A percentile compares a stretch with the other conserved stretches of the same genome.
Conservation (phyloP, 106 monocot species). For the Agapanthus africanus region DNA sequence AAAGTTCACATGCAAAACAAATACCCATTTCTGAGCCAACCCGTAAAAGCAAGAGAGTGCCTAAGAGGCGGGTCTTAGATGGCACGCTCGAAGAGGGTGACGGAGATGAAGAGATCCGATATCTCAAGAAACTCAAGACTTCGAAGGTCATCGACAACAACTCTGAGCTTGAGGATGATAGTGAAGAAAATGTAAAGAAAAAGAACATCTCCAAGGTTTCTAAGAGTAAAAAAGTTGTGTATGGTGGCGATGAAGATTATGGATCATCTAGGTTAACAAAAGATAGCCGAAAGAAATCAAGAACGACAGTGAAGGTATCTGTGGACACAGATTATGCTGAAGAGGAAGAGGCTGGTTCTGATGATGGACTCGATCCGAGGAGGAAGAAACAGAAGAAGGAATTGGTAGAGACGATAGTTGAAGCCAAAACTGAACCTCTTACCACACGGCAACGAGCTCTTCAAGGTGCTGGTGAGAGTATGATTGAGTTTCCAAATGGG, state of each 20-base stretch:
- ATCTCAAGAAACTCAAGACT: constrained; percentile 40
- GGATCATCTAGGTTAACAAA: constrained; percentile 13
- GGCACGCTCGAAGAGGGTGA: constrained; percentile 34
- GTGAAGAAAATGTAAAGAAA: constrained; percentile 24
- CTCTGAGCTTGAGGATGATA: constrained; percentile 25
- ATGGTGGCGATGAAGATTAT: constrained; percentile 43
- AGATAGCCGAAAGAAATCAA: constrained; percentile 30
- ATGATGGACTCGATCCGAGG: constrained; percentile 28
- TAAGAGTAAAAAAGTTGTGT: constrained; percentile 26
- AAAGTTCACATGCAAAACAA: constrained; percentile 1
- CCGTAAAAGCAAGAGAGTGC: constrained; percentile 57
- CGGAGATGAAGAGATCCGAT: constrained; percentile 44
- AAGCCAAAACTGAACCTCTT: constrained; percentile 44
- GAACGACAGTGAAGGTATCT: constrained; percentile 20
- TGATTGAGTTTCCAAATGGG: constrained; percentile 78
- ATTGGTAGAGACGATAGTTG: constrained; percentile 16
- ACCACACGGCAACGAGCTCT: constrained; percentile 69
- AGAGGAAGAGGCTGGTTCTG: constrained; percentile 54
- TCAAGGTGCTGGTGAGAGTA: constrained; percentile 27
- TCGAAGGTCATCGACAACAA: constrained; percentile 18
- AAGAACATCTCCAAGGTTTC: constrained; percentile 29
- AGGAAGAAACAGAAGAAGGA: constrained; percentile 35
- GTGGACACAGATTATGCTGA: constrained; percentile 56
- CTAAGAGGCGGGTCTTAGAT: constrained; percentile 48
- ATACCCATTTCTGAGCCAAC: constrained; percentile 23